Conservation (phyloP, 2,329 filamentous ascomycete species). For the Fusarium staphyleae region DNA sequence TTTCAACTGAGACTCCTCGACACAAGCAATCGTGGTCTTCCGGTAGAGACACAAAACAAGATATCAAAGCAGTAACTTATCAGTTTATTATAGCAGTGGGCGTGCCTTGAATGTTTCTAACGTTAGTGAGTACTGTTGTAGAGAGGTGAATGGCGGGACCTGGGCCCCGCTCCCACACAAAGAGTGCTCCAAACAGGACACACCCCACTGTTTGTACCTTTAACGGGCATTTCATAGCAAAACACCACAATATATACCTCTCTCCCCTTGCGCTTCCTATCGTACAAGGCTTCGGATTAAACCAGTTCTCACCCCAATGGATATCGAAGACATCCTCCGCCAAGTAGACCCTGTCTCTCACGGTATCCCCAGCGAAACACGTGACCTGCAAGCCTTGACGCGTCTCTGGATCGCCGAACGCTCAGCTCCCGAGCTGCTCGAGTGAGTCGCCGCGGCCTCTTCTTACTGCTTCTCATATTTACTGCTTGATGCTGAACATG, state of each 20-base stretch:
- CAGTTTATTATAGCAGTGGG: no score
- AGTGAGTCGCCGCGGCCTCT: constrained; percentile 55
- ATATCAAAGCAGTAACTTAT: not conserved
- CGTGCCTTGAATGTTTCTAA: no score
- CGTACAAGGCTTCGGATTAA: no score
- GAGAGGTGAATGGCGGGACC: not conserved
- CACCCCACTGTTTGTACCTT: constrained; percentile 22
- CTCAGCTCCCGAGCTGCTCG: constrained; percentile 85
- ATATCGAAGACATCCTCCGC: constrained; percentile 81
- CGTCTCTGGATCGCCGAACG: constrained; percentile 94
- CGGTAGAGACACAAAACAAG: no score
- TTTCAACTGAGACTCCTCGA: no score
- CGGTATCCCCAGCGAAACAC: constrained; percentile 63
- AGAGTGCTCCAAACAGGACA: constrained; percentile 10
- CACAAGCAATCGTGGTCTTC: no score
- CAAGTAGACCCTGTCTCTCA: constrained; percentile 70
- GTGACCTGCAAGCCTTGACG: constrained; percentile 87
- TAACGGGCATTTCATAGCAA: constrained; percentile 1
- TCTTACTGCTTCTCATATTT: not conserved
- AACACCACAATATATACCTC: not conserved
- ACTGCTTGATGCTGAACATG: not conserved
- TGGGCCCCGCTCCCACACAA: constrained; percentile 26
- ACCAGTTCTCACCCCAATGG: constrained; percentile 58
- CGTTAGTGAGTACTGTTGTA: no score
- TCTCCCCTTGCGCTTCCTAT: not conserved